Percentiles rank a stretch among this genome's conserved stretches.
Evolutionary conservation across 2,329 filamentous ascomycete genomes (phyloP).

Genomic region (Penicillium sp.): DNA sequence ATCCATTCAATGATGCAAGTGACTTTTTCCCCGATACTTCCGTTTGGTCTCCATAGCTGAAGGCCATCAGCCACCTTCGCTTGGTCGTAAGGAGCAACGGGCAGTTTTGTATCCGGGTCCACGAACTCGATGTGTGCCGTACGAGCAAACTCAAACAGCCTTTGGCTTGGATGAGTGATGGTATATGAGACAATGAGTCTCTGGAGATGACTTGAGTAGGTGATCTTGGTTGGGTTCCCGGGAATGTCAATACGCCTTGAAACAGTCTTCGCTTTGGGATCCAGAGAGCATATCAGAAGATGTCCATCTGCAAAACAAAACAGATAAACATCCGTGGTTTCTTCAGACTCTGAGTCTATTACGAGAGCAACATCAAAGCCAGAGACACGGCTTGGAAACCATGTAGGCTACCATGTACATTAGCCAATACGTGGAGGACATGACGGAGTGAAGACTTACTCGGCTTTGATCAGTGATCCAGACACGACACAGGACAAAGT

Average conservation of each 20-base stretch:
- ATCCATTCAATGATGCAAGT: conserved; percentile 44
- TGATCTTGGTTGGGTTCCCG: conserved; percentile 43
- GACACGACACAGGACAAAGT: conserved; percentile 34
- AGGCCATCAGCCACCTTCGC: conserved; percentile 7
- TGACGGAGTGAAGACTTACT: conserved; percentile 26
- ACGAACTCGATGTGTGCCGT: conserved; percentile 40
- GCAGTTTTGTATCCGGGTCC: conserved; percentile 34
- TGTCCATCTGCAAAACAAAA: conserved; percentile 48
- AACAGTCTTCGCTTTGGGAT: conserved; percentile 41
- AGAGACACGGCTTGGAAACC: conserved; percentile 35
- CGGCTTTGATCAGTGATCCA: conserved; percentile 45
- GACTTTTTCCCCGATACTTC: conserved; percentile 40
- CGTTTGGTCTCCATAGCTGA: conserved; percentile 28
- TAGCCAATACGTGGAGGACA: conserved; percentile 9
- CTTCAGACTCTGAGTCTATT: conserved; percentile 19
- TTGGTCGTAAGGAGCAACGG: conserved; percentile 15
- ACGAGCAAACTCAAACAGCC: conserved; percentile 31
- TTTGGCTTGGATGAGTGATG: conserved; percentile 25
- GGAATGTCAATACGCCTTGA: conserved; percentile 40
- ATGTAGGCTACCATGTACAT: conserved; percentile 34
- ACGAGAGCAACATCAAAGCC: conserved; percentile 37
- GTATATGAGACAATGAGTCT: conserved; percentile 51
- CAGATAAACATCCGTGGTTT: conserved; percentile 41
- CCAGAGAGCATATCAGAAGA: conserved; percentile 48
- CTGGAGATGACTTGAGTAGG: conserved; percentile 46